phyloP scores from a whole-genome alignment of 768 basidiomycete species.

The Tulasnella sp. region DNA sequence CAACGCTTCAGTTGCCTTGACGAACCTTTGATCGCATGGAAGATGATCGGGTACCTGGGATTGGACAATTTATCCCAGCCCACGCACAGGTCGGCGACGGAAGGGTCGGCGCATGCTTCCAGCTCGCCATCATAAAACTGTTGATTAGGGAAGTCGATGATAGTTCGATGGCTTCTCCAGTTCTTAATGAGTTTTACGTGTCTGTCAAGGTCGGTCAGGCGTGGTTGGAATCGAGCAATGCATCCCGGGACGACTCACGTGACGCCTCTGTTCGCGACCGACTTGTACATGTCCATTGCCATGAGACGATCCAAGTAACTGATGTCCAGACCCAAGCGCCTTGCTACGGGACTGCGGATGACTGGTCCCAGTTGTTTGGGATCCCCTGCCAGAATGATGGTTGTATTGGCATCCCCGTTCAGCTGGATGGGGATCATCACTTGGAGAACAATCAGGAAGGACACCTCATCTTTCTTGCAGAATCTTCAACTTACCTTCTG shows the following conservation, averaged over 20 bases:
- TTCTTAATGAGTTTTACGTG: conserved; percentile 61
- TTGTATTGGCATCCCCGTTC: conserved; percentile 51
- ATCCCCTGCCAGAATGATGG: conserved; percentile 62
- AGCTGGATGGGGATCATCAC: conserved; percentile 59
- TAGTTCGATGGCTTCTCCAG: conserved; percentile 59
- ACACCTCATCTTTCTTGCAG: conserved; percentile 37
- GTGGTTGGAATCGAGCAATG: background rate
- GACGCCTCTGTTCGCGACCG: background rate
- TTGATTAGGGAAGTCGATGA: conserved; percentile 59
- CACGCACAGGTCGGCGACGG: background rate
- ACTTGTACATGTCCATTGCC: conserved; percentile 40
- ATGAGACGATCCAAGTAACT: conserved; percentile 63
- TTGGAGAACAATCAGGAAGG: conserved; percentile 66
- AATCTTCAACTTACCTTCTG: conserved; percentile 42
- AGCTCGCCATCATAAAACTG: conserved; percentile 57
- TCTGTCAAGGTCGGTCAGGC: conserved; percentile 35
- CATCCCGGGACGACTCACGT: background rate
- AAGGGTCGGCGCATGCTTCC: conserved; percentile 43
- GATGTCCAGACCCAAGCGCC: conserved; percentile 52
- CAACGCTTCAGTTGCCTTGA: background rate
- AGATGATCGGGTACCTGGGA: conserved; percentile 16
- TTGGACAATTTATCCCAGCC: conserved; percentile 1
- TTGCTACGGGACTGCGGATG: conserved; percentile 55
- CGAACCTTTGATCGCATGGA: conserved; percentile 12
- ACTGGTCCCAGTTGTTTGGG: conserved; percentile 70